These are phyloP conservation scores for Candida sp. DNA, from an alignment of 1,139 yeast species.

Conservation along the genomic window DNA sequence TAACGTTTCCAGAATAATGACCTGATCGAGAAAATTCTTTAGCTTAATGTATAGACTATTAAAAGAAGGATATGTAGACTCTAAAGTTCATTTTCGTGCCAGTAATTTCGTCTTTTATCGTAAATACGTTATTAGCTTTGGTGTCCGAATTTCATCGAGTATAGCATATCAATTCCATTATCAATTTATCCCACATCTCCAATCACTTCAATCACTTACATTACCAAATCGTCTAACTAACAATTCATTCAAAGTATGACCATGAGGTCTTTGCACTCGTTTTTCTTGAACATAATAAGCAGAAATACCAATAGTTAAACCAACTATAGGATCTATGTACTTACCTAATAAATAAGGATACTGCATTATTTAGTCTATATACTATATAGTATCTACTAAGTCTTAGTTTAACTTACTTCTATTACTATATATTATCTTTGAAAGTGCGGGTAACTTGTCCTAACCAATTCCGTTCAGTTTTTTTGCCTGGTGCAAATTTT, in stretches of 20 bases:
- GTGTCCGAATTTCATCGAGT: too few relatives aligned
- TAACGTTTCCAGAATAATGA: too few relatives aligned
- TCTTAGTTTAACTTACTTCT: too few relatives aligned
- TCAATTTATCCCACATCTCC: too few relatives aligned
- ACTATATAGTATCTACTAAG: too few relatives aligned
- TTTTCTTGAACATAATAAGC: conserved; percentile 61
- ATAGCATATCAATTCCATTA: too few relatives aligned
- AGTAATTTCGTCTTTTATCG: too few relatives aligned
- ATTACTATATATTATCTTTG: background rate
- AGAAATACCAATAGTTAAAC: conserved; percentile 52
- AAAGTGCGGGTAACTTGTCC: conserved; percentile 1
- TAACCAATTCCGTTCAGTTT: background rate
- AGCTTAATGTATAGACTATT: too few relatives aligned
- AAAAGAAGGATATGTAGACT: too few relatives aligned
- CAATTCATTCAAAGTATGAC: conserved; percentile 55
- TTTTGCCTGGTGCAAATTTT: background rate
- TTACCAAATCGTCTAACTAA: conserved; percentile 4
- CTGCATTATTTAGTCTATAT: conserved; percentile 17
- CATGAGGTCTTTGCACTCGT: conserved; percentile 51
- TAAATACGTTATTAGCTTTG: too few relatives aligned
- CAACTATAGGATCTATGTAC: conserved; percentile 56
- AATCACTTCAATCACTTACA: background rate
- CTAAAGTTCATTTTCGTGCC: too few relatives aligned
- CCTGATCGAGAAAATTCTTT: too few relatives aligned
- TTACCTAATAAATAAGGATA: conserved; percentile 38